Evolutionary conservation across 129 eudicot genomes (phyloP).

Genomic region (Daucus carota): DNA sequence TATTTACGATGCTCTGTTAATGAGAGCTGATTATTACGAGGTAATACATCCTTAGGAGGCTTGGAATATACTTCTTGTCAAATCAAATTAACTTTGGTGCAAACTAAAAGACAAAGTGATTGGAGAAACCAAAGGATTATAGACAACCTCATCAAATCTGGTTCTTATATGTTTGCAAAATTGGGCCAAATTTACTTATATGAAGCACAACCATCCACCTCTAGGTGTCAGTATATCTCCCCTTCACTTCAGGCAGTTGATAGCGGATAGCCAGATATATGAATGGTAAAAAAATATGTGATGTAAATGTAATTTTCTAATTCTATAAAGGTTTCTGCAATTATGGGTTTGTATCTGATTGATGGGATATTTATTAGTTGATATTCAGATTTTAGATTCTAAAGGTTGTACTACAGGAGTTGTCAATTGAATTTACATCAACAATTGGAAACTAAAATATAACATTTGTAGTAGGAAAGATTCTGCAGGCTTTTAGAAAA

Average conservation of each 20-base stretch:
- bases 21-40: slow-evolving; percentile 86
- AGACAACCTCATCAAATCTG: neutral
- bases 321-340: too few species aligned
- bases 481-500: neutral
- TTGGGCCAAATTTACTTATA: neutral
- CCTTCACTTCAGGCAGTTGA: too few species aligned
- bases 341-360: too few species aligned
- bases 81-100: neutral
- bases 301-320: too few species aligned
- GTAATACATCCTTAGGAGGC: slow-evolving; percentile 19
- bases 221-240: too few species aligned
- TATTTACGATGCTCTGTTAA: slow-evolving; percentile 73
- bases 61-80: neutral
- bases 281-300: too few species aligned
- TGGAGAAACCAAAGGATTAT: neutral
- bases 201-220: too few species aligned
- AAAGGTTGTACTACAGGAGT: neutral
- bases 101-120: neutral
- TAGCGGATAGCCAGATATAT: neutral
- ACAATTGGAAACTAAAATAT: neutral
- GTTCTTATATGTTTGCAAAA: too few species aligned
- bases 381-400: too few species aligned
- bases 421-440: neutral
- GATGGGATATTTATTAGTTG: too few species aligned
- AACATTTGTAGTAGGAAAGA: too few species aligned